Base-by-base conservation (phyloP, 208 protist species). In the Leishmania aethiopica region DNA sequence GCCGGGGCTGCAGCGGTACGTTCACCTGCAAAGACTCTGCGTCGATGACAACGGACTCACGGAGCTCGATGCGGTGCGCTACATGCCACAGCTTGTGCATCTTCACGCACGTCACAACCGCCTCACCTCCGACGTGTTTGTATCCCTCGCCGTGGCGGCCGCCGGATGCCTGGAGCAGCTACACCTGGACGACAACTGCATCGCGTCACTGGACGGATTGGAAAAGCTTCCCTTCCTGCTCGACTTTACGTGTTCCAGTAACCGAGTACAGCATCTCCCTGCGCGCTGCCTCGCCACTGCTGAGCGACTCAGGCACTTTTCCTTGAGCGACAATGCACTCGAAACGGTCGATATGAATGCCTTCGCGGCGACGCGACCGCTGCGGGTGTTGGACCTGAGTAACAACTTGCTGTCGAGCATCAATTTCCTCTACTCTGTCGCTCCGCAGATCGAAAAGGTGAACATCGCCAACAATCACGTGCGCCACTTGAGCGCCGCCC, bases 21-120 rank as follows among this genome's bases (percentile, higher is more conserved):
- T 59, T n/a, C 89, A 94, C 78, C 79, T 97, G 15, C 94, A 97
- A 78, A 88, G 86, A 28, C 62, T 97, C 19, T 86, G 80, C 37
- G 75, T 97, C 10, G 88, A 96, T 80, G 59, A 92, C 79, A 97
- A 97, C 74, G 71, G 74, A 3, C 82, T 97, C 51, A 89, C 86
- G 7, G 82, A 89, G 57, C 89, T 97, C 17, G 70, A 86, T 49
- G 87, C 92, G 37, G 83, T 97, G 78, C 78, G 72, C 3, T 72
- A 81, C 45, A 83, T 94, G 74, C 71, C 77, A 0, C 86, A 79
- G 42, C 85, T 97, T 0, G 89, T 95, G 15, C 93, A 93, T 82
- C 79, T 96, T 28, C 95, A 93, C 15, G 94, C 91, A 4, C 49
- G 78, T 17, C 76, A 89, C 79, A 97, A 97, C 80, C 76, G 78